Evolutionary conservation across 1,139 yeast genomes (phyloP).

Genomic region (Kodamaea fungicola): DNA sequence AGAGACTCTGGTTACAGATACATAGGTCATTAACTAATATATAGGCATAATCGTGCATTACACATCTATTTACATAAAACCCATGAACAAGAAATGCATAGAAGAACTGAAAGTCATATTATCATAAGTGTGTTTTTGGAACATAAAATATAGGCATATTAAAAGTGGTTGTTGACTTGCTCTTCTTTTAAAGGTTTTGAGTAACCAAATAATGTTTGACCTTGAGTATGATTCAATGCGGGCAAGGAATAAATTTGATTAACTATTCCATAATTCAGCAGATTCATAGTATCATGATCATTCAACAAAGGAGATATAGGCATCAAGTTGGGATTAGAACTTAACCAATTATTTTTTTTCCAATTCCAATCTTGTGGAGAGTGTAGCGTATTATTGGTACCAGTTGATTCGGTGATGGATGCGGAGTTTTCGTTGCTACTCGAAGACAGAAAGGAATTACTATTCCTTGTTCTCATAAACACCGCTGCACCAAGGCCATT

Average conservation of each 20-base stretch:
- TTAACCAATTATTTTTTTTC: constrained; percentile 16
- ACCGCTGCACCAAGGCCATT: constrained; percentile 9
- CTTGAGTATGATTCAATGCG: not conserved
- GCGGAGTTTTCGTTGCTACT: constrained; percentile 7
- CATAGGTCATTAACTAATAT: not conserved
- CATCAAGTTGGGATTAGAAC: constrained; percentile 20
- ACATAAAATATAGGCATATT: too few species aligned
- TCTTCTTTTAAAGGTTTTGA: too few species aligned
- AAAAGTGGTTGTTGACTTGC: too few species aligned
- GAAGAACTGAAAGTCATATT: constrained; percentile 2
- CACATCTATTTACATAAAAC: constrained; percentile 2
- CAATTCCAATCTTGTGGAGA: constrained; percentile 1
- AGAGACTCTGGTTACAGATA: not conserved
- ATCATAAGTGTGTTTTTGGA: too few species aligned
- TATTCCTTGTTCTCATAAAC: constrained; percentile 8
- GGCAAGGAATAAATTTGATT: not conserved
- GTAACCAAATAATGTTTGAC: too few species aligned
- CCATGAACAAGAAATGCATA: constrained; percentile 3
- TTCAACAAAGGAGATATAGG: constrained; percentile 38
- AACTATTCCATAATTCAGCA: not conserved
- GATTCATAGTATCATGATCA: constrained; percentile 25
- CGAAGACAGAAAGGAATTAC: constrained; percentile 1
- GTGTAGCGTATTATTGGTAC: constrained; percentile 2
- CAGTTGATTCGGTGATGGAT: constrained; percentile 10
- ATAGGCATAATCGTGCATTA: constrained; percentile 1